Evolutionary conservation across 139 green algal genomes (phyloP), one percentile per base, ranked within the genome.

Genomic region (Coelastrella sp.): DNA sequence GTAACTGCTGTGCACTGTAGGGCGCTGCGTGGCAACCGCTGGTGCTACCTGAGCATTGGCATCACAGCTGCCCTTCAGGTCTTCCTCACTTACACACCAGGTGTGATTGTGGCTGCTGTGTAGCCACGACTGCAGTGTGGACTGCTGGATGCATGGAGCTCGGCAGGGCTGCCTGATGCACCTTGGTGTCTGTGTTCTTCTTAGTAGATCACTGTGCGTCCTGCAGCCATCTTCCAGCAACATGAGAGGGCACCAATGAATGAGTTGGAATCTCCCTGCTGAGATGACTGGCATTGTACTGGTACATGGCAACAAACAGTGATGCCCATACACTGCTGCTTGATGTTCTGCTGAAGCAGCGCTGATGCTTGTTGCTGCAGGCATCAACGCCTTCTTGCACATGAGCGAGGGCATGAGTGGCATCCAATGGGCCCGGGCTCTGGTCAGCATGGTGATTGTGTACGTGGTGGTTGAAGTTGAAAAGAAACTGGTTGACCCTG

Each of bases 51-150:
- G 7, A 84, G 65, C 49, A 91, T 91, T 58, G 79, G n/a, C 6
- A 22, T 87, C 19, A 91, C 87, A 20, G 79, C 66, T n/a, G 87
- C 79, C 24, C 68, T 91, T 65, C 87, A 91, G 87, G n/a, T 86
- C 19, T 82, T 86, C 49, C 87, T 87, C 10, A 91, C 87, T 22
- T 91, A 91, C 78, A 82, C 63, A 20, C 87, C 87, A 24, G 87
- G 56, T 68, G 72, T 83, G 22, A 14, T 22, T 20, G 19, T 49
- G 68, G 68, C 68, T 76, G 7, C 15, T 76, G 5, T 35, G 15
- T 76, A 24, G 17, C 8, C 19, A 27, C 4, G n/a, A 70, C 76
- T 60, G 11, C 76, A 60, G 20, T n/a, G 15, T 1, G 73, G 15
- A 15, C 65, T 17, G 15, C 35, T 49, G 35, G 35, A 49, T 49